phyloP scores from a whole-genome alignment of 2,329 filamentous ascomycete genomes.

The Teratosphaeriaceae sp. region DNA sequence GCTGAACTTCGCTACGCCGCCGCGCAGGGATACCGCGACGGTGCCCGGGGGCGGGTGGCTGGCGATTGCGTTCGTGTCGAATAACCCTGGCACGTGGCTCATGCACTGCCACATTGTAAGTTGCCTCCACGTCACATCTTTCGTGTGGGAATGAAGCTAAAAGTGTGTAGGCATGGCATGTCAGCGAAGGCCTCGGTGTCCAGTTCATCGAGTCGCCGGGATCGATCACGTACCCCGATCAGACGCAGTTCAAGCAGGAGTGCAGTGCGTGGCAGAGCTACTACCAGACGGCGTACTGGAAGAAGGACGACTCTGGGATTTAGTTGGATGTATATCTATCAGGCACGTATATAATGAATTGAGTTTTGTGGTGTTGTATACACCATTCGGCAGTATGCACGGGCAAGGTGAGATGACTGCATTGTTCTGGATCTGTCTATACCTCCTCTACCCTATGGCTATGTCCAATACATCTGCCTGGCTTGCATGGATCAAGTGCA shows the following conservation, averaged over 20 bases:
- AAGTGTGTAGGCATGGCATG: slow-evolving; percentile 54
- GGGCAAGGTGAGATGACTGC: too few relatives aligned
- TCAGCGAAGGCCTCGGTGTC: slow-evolving; percentile 51
- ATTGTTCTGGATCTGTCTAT: too few relatives aligned
- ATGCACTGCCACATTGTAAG: slow-evolving; percentile 40
- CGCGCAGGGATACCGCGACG: slow-evolving; percentile 44
- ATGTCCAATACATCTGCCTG: too few relatives aligned
- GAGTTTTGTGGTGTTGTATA: too few relatives aligned
- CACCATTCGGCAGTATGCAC: too few relatives aligned
- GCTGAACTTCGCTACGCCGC: slow-evolving; percentile 37
- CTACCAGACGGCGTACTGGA: slow-evolving; percentile 24
- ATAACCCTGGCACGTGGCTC: slow-evolving; percentile 44
- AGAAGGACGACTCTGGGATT: slow-evolving; percentile 36
- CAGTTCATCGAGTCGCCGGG: slow-evolving; percentile 45
- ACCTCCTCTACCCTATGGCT: too few relatives aligned
- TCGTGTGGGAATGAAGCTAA: too few relatives aligned
- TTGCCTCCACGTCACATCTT: too few relatives aligned
- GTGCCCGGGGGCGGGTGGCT: slow-evolving; percentile 42
- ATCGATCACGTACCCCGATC: slow-evolving; percentile 26
- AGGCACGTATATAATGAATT: neutral
- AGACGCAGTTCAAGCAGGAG: slow-evolving; percentile 21
- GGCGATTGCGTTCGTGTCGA: slow-evolving; percentile 43
- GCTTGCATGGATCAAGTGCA: too few relatives aligned
- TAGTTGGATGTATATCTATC: slow-evolving; percentile 9
- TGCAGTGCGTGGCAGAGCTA: slow-evolving; percentile 32